These are phyloP conservation scores for Pichia cabralensis DNA, from an alignment of 805 yeast genomes.

Conservation along the genomic window DNA sequence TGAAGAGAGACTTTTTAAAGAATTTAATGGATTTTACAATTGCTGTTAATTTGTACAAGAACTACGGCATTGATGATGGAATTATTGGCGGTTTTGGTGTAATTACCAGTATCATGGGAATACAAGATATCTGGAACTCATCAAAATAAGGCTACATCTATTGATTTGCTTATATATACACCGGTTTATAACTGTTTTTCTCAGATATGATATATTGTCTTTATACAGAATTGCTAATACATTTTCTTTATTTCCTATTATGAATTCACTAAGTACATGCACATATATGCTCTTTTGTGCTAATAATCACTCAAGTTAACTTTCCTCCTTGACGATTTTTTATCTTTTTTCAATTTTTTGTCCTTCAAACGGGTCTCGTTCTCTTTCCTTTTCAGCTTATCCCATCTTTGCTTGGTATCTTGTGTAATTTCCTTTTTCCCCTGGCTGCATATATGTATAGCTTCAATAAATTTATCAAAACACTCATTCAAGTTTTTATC, in stretches of 20 bases:
- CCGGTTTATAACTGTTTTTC: not conserved
- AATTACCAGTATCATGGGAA: conserved; percentile 68
- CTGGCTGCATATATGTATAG: conserved; percentile 29
- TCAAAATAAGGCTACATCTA: no score
- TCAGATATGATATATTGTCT: not conserved
- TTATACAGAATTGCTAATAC: not conserved
- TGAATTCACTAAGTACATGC: no score
- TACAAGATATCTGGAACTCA: conserved; percentile 59
- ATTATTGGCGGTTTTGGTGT: conserved; percentile 78
- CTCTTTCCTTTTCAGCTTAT: conserved; percentile 18
- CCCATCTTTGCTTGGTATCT: conserved; percentile 36
- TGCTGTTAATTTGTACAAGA: conserved; percentile 58
- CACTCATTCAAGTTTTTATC: conserved; percentile 37
- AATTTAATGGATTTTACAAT: conserved; percentile 67
- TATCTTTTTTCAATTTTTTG: conserved; percentile 17
- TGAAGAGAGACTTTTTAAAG: conserved; percentile 61
- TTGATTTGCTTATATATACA: not conserved
- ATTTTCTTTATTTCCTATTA: not conserved
- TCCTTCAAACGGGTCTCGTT: conserved; percentile 15
- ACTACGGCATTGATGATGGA: conserved; percentile 62
- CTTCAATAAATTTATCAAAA: conserved; percentile 32
- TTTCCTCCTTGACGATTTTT: conserved; percentile 15
- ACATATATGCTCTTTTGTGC: no score
- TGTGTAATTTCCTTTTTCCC: conserved; percentile 30
- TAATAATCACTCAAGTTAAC: conserved; percentile 12